These are phyloP conservation scores for Huntiella bhutanensis DNA, from an alignment of 2,329 filamentous ascomycete genomes.

Conservation along the genomic window DNA sequence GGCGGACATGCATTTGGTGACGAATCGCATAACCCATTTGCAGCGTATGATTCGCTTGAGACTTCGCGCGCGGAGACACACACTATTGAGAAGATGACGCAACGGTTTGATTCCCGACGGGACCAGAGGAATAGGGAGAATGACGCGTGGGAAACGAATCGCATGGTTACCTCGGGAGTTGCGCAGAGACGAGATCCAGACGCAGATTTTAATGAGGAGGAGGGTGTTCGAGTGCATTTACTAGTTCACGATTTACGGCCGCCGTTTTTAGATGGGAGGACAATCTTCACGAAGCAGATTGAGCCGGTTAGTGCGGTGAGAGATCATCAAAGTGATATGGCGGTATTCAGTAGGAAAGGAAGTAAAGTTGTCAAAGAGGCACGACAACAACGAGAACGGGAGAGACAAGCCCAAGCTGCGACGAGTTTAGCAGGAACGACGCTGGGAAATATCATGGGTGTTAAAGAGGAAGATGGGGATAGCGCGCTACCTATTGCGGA, in stretches of 20 bases:
- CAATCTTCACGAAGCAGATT: constrained; percentile 90
- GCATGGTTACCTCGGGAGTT: constrained; percentile 91
- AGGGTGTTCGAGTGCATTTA: constrained; percentile 73
- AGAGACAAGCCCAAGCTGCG: constrained; percentile 85
- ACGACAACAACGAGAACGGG: constrained; percentile 77
- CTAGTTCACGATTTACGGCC: constrained; percentile 85
- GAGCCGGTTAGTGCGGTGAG: constrained; percentile 86
- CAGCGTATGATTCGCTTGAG: constrained; percentile 54
- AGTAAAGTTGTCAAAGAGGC: constrained; percentile 84
- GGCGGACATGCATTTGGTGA: constrained; percentile 71
- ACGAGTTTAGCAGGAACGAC: constrained; percentile 85
- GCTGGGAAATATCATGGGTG: constrained; percentile 84
- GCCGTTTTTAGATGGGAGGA: constrained; percentile 85
- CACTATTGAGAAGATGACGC: constrained; percentile 62
- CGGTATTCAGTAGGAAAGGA: constrained; percentile 88
- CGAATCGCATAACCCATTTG: constrained; percentile 84
- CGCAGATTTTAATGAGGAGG: constrained; percentile 77
- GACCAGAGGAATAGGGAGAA: constrained; percentile 83
- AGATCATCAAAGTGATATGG: constrained; percentile 95
- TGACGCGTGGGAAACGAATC: constrained; percentile 96
- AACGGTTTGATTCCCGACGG: constrained; percentile 46
- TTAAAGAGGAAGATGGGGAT: constrained; percentile 81
- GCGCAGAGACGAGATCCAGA: constrained; percentile 73
- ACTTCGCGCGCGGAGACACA: constrained; percentile 59
- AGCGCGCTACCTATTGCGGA: constrained; percentile 62